Percentiles rank a stretch among this genome's conserved stretches.
These are phyloP conservation scores for Salmacisia buchloeana DNA, from an alignment of 1,284 basidiomycete species.

Conservation along the genomic window DNA sequence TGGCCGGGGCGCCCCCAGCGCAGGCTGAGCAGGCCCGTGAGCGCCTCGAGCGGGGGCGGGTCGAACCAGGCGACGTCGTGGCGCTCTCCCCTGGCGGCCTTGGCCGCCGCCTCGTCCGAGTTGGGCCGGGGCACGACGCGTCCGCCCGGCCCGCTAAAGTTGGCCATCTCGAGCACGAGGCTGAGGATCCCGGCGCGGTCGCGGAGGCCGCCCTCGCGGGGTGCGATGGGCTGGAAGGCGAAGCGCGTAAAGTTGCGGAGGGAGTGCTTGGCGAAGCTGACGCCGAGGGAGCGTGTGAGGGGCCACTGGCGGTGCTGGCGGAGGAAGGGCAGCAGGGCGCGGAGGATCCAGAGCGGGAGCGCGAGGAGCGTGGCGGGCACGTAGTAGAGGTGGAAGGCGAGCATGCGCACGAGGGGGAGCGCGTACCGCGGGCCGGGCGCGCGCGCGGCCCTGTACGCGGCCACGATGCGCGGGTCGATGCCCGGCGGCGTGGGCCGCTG, in stretches of 20 bases:
- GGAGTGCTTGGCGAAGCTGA: slow-evolving; percentile 30
- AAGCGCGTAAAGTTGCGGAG: slow-evolving; percentile 36
- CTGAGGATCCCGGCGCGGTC: slow-evolving; percentile 34
- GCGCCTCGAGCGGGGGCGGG: slow-evolving; percentile 34
- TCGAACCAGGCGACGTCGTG: slow-evolving; percentile 43
- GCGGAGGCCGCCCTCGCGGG: slow-evolving; percentile 37
- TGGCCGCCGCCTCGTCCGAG: slow-evolving; percentile 25
- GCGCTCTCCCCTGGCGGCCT: slow-evolving; percentile 18
- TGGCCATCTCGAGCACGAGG: slow-evolving; percentile 25
- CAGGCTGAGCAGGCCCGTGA: slow-evolving; percentile 40
- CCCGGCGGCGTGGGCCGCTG: slow-evolving; percentile 4
- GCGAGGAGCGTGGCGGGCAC: slow-evolving; percentile 28
- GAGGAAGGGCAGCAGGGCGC: slow-evolving; percentile 26
- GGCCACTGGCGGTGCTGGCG: slow-evolving; percentile 29
- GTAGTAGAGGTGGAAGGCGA: slow-evolving; percentile 40
- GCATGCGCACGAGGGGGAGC: slow-evolving; percentile 23
- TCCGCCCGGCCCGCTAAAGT: slow-evolving; percentile 40
- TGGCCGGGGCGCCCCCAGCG: slow-evolving; percentile 21
- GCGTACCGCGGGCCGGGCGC: slow-evolving; percentile 20
- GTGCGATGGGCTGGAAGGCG: slow-evolving; percentile 36
- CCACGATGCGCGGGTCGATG: slow-evolving; percentile 25
- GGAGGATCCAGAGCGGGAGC: slow-evolving; percentile 32
- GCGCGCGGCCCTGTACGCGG: slow-evolving; percentile 19
- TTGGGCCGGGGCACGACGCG: slow-evolving; percentile 27
- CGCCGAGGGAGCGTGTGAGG: slow-evolving; percentile 26